phyloP scores from a whole-genome alignment of 208 protist genomes.

The Trypanosoma cruzi region DNA sequence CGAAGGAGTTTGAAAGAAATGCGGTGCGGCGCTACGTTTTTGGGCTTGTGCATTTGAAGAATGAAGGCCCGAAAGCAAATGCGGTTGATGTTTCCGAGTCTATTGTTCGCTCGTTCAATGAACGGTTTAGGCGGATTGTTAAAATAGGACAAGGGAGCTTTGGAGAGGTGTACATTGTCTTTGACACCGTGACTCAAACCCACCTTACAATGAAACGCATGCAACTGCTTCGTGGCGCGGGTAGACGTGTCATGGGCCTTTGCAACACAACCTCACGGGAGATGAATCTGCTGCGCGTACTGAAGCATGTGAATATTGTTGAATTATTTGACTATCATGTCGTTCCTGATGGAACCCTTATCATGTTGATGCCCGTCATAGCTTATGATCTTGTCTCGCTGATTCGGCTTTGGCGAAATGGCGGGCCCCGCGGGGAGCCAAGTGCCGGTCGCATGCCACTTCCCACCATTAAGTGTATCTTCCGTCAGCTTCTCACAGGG shows the following conservation, averaged over 20 bases:
- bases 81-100: not conserved
- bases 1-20: conserved; percentile 9
- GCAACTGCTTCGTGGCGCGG: conserved; percentile 59
- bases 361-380: conserved; percentile 78
- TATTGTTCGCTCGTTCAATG: conserved; percentile 34
- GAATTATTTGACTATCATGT: conserved; percentile 72
- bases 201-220: conserved; percentile 90
- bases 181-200: conserved; percentile 60
- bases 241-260: conserved; percentile 46
- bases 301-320: conserved; percentile 77
- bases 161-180: conserved; percentile 86
- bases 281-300: conserved; percentile 65
- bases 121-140: conserved; percentile 61
- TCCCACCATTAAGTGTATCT: conserved; percentile 79
- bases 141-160: conserved; percentile 90
- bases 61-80: not conserved
- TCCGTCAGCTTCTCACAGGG: conserved; percentile 75
- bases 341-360: conserved; percentile 58
- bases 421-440: conserved; percentile 24
- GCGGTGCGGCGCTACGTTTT: conserved; percentile 9
- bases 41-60: not conserved
- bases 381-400: conserved; percentile 74
- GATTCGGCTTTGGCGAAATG: conserved; percentile 47
- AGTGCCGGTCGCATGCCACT: conserved; percentile 61
- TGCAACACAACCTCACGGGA: conserved; percentile 81